Evolutionary conservation across 257 asterid genomes (phyloP).

Genomic region (Salvia splendens): DNA sequence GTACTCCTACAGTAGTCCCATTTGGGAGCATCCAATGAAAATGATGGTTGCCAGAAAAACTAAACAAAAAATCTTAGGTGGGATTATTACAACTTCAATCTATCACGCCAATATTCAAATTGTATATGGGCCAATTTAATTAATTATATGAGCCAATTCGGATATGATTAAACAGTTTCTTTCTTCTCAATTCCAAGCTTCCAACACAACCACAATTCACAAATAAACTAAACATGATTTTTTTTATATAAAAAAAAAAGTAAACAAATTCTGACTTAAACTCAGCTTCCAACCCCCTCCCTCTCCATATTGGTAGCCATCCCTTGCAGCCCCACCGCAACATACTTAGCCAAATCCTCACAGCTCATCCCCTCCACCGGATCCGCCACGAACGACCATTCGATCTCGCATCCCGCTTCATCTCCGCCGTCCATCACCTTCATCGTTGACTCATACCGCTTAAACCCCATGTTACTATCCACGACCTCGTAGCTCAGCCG

Average conservation of each 20-base stretch:
- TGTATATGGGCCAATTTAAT: no score
- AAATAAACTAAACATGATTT: no score
- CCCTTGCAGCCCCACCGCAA: conserved; percentile 49
- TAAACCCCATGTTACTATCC: conserved; percentile 65
- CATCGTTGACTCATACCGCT: conserved; percentile 43
- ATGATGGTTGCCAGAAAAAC: not conserved
- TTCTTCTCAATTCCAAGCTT: not conserved
- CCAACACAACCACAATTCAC: no score
- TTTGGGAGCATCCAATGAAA: not conserved
- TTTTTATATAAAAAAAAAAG: no score
- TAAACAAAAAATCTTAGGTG: not conserved
- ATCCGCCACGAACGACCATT: conserved; percentile 69
- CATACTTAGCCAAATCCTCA: conserved; percentile 38
- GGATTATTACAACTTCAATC: not conserved
- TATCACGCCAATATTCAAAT: no score
- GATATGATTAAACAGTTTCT: no score
- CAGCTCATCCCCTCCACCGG: conserved; percentile 58
- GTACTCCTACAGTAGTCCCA: not conserved
- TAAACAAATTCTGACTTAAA: not conserved
- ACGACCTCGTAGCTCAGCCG: conserved; percentile 49
- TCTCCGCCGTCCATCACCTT: conserved; percentile 40
- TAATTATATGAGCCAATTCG: not conserved
- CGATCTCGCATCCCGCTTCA: conserved; percentile 53
- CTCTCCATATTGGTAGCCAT: conserved; percentile 51
- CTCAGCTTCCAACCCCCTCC: conserved; percentile 36